Percentiles rank a stretch among this genome's conserved stretches.
Evolutionary conservation across 306 rosid species (phyloP).

Genomic region (Glycine tomentella): DNA sequence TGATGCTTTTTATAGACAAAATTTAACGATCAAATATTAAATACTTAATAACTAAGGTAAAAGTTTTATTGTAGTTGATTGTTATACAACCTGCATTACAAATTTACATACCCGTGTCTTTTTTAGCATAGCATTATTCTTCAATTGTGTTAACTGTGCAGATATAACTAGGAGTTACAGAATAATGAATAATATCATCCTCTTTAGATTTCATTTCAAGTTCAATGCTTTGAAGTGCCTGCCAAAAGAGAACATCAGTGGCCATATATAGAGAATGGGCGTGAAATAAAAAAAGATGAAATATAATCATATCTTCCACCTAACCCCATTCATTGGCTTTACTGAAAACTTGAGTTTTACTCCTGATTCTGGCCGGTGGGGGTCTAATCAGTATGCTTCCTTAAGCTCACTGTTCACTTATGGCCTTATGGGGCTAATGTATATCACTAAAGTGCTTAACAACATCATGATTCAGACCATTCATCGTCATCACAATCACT

Average conservation of each 20-base stretch:
- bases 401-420: constrained; percentile 13
- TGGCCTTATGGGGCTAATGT: constrained; percentile 23
- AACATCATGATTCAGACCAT: not conserved
- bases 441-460: not conserved
- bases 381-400: constrained; percentile 48
- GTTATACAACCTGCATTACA: too few species aligned
- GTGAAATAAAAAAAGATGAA: constrained; percentile 34
- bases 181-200: constrained; percentile 19
- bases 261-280: not conserved
- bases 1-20: too few species aligned
- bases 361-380: constrained; percentile 10
- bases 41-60: too few species aligned
- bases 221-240: not conserved
- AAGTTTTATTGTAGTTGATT: too few species aligned
- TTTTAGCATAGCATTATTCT: not conserved
- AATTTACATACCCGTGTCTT: too few species aligned
- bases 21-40: too few species aligned
- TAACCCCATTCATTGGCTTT: constrained; percentile 42
- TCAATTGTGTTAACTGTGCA: not conserved
- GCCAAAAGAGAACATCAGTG: not conserved
- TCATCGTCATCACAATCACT: not conserved
- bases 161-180: not conserved
- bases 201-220: not conserved
- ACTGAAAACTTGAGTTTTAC: constrained; percentile 58
- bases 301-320: constrained; percentile 62